phyloP scores from a whole-genome alignment of 2,329 filamentous ascomycete genomes.

The Botrytis fabae region DNA sequence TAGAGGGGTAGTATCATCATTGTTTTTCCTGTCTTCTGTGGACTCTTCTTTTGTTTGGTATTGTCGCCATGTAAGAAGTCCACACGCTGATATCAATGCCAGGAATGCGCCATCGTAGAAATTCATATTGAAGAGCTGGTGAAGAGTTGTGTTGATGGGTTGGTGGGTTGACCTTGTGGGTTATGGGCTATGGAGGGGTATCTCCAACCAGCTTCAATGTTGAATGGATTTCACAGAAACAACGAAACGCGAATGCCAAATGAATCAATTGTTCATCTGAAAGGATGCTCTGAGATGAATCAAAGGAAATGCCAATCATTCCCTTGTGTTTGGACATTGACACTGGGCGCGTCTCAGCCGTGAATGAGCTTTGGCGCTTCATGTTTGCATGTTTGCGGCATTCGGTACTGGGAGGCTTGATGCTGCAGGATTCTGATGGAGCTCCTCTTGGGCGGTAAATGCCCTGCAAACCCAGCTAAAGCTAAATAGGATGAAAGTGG shows the following conservation, averaged over 20 bases:
- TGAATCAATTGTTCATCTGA: slow-evolving; percentile 11
- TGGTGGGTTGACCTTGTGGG: neutral
- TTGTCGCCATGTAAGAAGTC: slow-evolving; percentile 37
- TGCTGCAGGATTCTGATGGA: neutral
- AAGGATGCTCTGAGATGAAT: neutral
- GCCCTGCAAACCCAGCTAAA: neutral
- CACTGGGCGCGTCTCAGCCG: neutral
- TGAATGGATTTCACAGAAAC: neutral
- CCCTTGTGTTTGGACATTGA: neutral
- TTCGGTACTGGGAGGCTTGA: neutral
- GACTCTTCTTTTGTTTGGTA: slow-evolving; percentile 29
- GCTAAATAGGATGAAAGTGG: slow-evolving; percentile 8
- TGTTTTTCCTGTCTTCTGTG: slow-evolving; percentile 28
- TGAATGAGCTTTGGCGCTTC: slow-evolving; percentile 6
- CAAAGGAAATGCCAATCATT: neutral
- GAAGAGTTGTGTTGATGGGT: neutral
- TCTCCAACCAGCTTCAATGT: neutral
- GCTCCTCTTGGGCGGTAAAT: slow-evolving; percentile 11
- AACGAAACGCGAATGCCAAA: neutral
- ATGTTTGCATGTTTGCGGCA: neutral
- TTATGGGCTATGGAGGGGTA: neutral
- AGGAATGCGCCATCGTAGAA: slow-evolving; percentile 36
- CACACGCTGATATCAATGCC: slow-evolving; percentile 34
- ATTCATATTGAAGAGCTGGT: slow-evolving; percentile 28
- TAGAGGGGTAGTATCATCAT: slow-evolving; percentile 29